Percentiles rank a stretch among this genome's conserved stretches.
These are phyloP conservation scores for Lablab purpureus DNA, from an alignment of 306 rosid species.

Conservation along the genomic window DNA sequence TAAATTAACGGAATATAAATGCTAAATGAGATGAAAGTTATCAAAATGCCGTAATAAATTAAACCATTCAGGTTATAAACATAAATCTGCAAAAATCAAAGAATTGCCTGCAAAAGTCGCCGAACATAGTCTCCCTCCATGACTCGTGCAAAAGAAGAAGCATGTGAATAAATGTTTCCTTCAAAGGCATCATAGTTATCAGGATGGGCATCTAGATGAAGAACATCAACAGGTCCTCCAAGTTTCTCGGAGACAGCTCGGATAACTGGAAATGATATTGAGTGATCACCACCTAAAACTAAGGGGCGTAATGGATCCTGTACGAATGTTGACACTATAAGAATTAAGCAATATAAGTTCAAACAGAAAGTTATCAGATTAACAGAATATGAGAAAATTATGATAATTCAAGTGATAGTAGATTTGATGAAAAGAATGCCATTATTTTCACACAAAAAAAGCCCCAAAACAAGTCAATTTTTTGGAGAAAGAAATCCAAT, in stretches of 20 bases:
- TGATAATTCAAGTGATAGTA: conserved; percentile 18
- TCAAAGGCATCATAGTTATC: conserved; percentile 84
- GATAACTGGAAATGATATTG: conserved; percentile 89
- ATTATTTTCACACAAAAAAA: neutral
- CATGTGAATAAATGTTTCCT: conserved; percentile 91
- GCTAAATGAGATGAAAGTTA: conserved; percentile 18
- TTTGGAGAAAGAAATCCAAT: neutral
- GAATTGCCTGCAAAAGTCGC: conserved; percentile 85
- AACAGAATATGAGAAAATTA: neutral
- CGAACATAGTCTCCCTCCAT: conserved; percentile 98
- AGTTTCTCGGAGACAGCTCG: conserved; percentile 96
- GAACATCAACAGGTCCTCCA: conserved; percentile 91
- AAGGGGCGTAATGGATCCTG: conserved; percentile 88
- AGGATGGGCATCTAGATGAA: conserved; percentile 98
- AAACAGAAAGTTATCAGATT: neutral
- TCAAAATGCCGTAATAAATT: conserved; percentile 12
- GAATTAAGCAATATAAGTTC: conserved; percentile 9
- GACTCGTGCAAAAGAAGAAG: conserved; percentile 96
- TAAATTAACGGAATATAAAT: conserved; percentile 14
- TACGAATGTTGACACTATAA: conserved; percentile 36
- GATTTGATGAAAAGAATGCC: neutral
- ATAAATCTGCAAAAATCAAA: neutral
- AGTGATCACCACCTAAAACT: conserved; percentile 98
- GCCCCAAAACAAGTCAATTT: neutral
- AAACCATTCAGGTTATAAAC: neutral